A percentile compares a stretch with the other conserved stretches of the same genome.
phyloP scores from a whole-genome alignment of 2,329 filamentous ascomycete genomes.

The Colletotrichum lentis region DNA sequence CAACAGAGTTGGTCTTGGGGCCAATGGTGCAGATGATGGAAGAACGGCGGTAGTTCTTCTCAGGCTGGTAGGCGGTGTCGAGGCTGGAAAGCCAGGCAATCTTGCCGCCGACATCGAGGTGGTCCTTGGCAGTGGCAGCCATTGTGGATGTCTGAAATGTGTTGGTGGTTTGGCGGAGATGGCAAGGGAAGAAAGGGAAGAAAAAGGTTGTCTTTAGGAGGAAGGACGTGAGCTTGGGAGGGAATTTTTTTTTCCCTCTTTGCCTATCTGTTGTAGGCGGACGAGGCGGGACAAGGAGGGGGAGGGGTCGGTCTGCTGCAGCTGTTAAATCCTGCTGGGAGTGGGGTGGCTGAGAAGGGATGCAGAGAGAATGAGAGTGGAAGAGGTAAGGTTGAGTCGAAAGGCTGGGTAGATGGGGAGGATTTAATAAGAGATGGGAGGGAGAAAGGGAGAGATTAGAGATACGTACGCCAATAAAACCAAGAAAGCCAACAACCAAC shows the following conservation, averaged over 20 bases:
- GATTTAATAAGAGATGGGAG: slow-evolving; percentile 1
- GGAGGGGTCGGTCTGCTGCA: slow-evolving; percentile 20
- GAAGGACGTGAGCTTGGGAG: slow-evolving; percentile 7
- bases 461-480: slow-evolving; percentile 26
- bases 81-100: slow-evolving; percentile 74
- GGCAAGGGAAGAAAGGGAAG: neutral
- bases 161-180: slow-evolving; percentile 5
- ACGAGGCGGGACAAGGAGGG: slow-evolving; percentile 11
- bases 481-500: slow-evolving; percentile 12
- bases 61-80: slow-evolving; percentile 86
- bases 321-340: slow-evolving; percentile 32
- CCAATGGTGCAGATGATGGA: slow-evolving; percentile 99
- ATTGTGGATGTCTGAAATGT: slow-evolving; percentile 49
- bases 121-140: slow-evolving; percentile 78
- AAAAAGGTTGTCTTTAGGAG: neutral
- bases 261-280: neutral
- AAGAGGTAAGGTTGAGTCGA: slow-evolving; percentile 1
- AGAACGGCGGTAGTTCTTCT: slow-evolving; percentile 91
- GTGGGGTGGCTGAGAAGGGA: slow-evolving; percentile 13
- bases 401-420: neutral
- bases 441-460: slow-evolving; percentile 6
- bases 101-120: slow-evolving; percentile 79
- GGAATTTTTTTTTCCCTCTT: neutral
- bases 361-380: neutral
- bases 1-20: slow-evolving; percentile 97